phyloP scores from a whole-genome alignment of 495 filamentous ascomycete species.

The Xylaria flabelliformis region DNA sequence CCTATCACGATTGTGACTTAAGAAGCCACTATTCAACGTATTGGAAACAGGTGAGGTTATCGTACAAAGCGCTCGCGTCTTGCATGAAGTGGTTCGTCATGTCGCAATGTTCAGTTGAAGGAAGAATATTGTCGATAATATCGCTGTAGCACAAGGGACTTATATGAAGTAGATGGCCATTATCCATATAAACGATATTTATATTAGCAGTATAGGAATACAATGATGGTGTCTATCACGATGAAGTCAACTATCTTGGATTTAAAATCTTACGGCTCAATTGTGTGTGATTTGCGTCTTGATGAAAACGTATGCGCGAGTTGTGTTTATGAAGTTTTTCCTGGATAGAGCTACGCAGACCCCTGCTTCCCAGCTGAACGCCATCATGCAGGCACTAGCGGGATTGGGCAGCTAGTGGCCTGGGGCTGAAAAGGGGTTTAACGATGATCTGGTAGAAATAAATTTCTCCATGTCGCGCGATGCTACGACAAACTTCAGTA shows the following conservation, averaged over 20 bases:
- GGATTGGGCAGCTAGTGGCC: constrained; percentile 57
- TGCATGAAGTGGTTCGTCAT: neutral
- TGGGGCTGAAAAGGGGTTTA: constrained; percentile 63
- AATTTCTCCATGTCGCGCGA: neutral
- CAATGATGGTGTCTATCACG: neutral
- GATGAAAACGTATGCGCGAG: neutral
- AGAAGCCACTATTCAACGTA: neutral
- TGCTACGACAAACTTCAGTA: neutral
- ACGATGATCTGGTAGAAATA: constrained; percentile 41
- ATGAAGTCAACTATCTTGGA: neutral
- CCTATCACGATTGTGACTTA: neutral
- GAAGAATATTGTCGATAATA: neutral
- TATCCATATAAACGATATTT: neutral
- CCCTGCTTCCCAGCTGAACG: constrained; percentile 18
- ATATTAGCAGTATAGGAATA: neutral
- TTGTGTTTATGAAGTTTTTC: neutral
- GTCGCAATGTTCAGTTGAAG: neutral
- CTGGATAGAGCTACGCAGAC: neutral
- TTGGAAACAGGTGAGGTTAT: neutral
- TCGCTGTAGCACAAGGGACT: neutral
- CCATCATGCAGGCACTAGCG: constrained; percentile 63
- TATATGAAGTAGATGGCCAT: neutral
- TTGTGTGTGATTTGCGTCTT: neutral
- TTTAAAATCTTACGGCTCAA: neutral
- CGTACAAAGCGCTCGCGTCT: neutral